A percentile compares a stretch with the other conserved stretches of the same genome.
Evolutionary conservation across 1,284 basidiomycete genomes (phyloP).

Genomic region (Sanghuangporus weigelae): DNA sequence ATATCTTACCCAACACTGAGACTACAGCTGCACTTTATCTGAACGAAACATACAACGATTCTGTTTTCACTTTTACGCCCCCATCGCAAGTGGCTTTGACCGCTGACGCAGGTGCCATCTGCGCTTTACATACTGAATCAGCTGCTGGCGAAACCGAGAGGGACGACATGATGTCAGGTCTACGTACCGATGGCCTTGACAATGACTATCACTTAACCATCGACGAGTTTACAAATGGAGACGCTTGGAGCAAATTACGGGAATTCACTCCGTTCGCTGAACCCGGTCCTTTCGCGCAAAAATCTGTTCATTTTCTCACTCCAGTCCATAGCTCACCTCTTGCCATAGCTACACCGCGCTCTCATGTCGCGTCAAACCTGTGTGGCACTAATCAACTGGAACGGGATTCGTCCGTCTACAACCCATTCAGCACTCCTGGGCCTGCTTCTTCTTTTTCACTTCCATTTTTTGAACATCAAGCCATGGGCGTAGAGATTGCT

Average conservation of each 20-base stretch:
- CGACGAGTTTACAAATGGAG: not conserved
- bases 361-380: not conserved
- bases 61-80: conserved; percentile 6
- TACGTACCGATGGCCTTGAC: not conserved
- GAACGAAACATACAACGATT: not conserved
- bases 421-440: conserved; percentile 14
- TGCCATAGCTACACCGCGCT: not conserved
- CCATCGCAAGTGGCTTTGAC: not conserved
- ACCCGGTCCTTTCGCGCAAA: not conserved
- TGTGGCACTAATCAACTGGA: not conserved
- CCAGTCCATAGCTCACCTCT: not conserved
- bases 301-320: conserved; percentile 8
- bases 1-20: not conserved
- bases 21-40: not conserved
- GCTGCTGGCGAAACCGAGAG: not conserved
- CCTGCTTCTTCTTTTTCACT: conserved; percentile 11
- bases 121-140: not conserved
- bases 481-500: not conserved
- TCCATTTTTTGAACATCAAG: not conserved
- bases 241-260: not conserved
- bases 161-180: not conserved
- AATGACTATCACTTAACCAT: not conserved
- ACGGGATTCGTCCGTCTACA: not conserved
- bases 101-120: not conserved
- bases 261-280: not conserved